Evolutionary conservation across 176 grass and related monocot genomes (phyloP).

Genomic region (Otatea glauca): DNA sequence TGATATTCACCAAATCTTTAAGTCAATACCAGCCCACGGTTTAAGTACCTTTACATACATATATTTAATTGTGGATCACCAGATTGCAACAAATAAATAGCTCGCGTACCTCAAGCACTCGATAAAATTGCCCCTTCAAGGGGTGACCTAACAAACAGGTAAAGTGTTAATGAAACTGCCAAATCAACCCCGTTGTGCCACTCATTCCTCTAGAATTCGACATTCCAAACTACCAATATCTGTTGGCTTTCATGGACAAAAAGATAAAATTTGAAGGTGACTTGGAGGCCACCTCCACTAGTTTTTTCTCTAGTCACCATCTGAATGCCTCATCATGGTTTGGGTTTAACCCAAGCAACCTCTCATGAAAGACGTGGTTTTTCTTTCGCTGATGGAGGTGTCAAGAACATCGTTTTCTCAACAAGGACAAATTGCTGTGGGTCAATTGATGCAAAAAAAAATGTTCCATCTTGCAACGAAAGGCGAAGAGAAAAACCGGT

Average conservation of each 20-base stretch:
- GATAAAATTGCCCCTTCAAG: not conserved
- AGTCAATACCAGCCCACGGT: too few species aligned
- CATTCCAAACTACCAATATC: constrained; percentile 30
- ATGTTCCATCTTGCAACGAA: not conserved
- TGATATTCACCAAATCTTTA: too few species aligned
- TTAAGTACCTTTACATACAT: too few species aligned
- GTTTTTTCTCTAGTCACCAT: constrained; percentile 21
- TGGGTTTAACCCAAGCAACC: constrained; percentile 53
- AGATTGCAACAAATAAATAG: too few species aligned
- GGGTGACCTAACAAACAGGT: constrained; percentile 29
- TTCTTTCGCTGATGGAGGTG: constrained; percentile 22
- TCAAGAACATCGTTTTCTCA: constrained; percentile 23
- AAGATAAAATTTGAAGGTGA: constrained; percentile 31
- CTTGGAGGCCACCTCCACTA: constrained; percentile 45
- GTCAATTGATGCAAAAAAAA: not conserved
- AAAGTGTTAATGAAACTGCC: constrained; percentile 37
- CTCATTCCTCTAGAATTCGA: constrained; percentile 36
- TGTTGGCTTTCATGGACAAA: not conserved
- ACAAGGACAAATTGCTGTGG: not conserved
- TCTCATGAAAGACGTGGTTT: constrained; percentile 26
- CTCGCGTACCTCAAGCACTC: too few species aligned
- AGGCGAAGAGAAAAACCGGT: not conserved
- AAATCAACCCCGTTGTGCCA: constrained; percentile 2
- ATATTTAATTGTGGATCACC: too few species aligned
- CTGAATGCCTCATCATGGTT: constrained; percentile 23